Conservation (phyloP, 768 basidiomycete genomes). For the Polyporus arcularius region DNA sequence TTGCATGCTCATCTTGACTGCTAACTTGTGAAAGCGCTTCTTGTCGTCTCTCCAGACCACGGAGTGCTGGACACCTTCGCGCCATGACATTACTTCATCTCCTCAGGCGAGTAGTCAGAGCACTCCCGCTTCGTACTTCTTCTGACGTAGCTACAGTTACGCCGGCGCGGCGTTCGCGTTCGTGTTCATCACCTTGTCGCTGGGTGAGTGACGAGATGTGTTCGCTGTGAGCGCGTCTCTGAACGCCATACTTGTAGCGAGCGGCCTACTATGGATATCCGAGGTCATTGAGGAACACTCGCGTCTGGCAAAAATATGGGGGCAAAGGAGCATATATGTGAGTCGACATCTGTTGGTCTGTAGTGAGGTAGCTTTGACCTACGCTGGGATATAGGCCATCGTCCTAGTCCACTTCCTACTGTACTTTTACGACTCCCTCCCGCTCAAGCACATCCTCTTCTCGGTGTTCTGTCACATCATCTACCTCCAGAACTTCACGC, state of each 20-base stretch:
- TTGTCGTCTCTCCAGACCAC: neutral
- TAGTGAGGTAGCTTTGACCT: neutral
- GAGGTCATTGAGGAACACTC: constrained; percentile 96
- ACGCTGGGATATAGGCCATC: constrained; percentile 54
- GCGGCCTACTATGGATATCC: constrained; percentile 90
- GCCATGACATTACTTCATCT: constrained; percentile 21
- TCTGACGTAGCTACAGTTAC: constrained; percentile 51
- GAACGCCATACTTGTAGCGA: constrained; percentile 53
- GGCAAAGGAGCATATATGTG: constrained; percentile 88
- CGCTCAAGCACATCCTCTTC: constrained; percentile 71
- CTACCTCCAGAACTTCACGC: constrained; percentile 92
- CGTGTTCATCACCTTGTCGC: constrained; percentile 86
- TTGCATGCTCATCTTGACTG: neutral
- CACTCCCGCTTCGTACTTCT: neutral
- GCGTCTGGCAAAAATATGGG: constrained; percentile 74
- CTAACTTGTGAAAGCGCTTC: neutral
- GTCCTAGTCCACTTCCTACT: constrained; percentile 77
- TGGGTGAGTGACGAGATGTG: constrained; percentile 55
- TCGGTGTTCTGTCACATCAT: constrained; percentile 83
- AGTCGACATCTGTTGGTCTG: constrained; percentile 32
- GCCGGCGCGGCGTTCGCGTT: constrained; percentile 76
- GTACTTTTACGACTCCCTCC: constrained; percentile 80
- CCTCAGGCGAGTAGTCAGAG: constrained; percentile 14
- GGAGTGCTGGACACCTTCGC: constrained; percentile 11
- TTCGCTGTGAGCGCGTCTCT: neutral